These are phyloP conservation scores for Candida gigantensis DNA, from an alignment of 1,139 yeast species.

Conservation along the genomic window DNA sequence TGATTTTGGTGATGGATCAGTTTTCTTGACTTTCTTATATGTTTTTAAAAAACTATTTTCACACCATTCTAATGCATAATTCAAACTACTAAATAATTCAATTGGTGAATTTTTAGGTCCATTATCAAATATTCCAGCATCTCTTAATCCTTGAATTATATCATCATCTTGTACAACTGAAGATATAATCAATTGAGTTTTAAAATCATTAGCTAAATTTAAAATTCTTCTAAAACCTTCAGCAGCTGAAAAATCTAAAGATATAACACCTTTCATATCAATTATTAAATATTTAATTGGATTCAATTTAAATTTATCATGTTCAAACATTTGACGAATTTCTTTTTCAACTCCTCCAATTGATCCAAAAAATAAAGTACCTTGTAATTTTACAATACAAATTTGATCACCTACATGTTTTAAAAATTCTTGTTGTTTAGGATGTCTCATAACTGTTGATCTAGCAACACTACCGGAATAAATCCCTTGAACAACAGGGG, in stretches of 20 bases:
- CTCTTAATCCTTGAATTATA: conserved; percentile 63
- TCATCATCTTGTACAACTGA: conserved; percentile 68
- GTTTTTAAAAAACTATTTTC: conserved; percentile 83
- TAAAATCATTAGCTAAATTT: conserved; percentile 69
- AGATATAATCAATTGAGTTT: conserved; percentile 73
- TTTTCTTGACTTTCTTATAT: conserved; percentile 44
- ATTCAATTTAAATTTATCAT: conserved; percentile 48
- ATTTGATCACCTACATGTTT: conserved; percentile 88
- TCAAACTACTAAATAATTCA: conserved; percentile 70
- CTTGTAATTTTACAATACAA: conserved; percentile 81
- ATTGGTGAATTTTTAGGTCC: conserved; percentile 44
- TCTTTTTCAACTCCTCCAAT: conserved; percentile 86
- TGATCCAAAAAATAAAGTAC: conserved; percentile 90
- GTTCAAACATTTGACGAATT: conserved; percentile 67
- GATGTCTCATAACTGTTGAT: conserved; percentile 91
- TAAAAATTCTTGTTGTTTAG: conserved; percentile 83
- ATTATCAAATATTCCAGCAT: conserved; percentile 68
- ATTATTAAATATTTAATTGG: conserved; percentile 78
- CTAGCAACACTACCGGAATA: conserved; percentile 88
- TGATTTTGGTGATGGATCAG: too few species aligned
- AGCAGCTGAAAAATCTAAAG: conserved; percentile 92
- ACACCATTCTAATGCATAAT: conserved; percentile 94
- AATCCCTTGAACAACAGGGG: conserved; percentile 78
- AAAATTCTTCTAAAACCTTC: conserved; percentile 91
- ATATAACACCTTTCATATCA: conserved; percentile 79